These are phyloP conservation scores for Alternaria gansuensis DNA, from an alignment of 2,329 filamentous ascomycete genomes.

Conservation along the genomic window DNA sequence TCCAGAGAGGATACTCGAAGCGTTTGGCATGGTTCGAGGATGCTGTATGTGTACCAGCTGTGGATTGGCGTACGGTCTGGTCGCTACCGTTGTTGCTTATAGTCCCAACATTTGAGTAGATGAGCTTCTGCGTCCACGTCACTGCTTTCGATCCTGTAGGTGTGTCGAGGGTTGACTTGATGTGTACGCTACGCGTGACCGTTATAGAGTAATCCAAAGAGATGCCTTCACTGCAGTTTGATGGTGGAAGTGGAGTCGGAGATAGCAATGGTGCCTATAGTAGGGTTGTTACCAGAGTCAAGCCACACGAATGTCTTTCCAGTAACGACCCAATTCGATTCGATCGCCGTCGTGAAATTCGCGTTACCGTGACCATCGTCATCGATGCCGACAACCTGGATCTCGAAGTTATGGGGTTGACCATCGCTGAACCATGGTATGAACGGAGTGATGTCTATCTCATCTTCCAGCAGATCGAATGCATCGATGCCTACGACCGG, in stretches of 20 bases:
- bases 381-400: conserved; percentile 71
- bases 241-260: conserved; percentile 58
- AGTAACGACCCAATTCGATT: conserved; percentile 76
- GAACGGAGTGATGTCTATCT: conserved; percentile 84
- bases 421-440: conserved; percentile 74
- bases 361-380: conserved; percentile 63
- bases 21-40: conserved; percentile 49
- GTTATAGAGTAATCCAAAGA: conserved; percentile 67
- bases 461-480: conserved; percentile 79
- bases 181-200: conserved; percentile 64
- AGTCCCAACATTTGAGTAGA: conserved; percentile 64
- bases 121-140: conserved; percentile 68
- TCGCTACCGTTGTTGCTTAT: conserved; percentile 64
- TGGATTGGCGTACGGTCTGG: conserved; percentile 63
- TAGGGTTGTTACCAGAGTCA: conserved; percentile 61
- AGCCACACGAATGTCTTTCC: conserved; percentile 85
- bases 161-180: conserved; percentile 63
- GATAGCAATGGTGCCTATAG: conserved; percentile 59
- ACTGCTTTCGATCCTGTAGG: conserved; percentile 55
- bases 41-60: conserved; percentile 59
- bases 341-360: conserved; percentile 64
- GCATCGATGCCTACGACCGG: conserved; percentile 81
- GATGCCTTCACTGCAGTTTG: conserved; percentile 63
- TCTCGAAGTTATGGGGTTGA: conserved; percentile 70
- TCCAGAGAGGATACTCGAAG: conserved; percentile 70